Conservation (phyloP, 2,329 filamentous ascomycete species). For the Drechslerella coelobrocha region DNA sequence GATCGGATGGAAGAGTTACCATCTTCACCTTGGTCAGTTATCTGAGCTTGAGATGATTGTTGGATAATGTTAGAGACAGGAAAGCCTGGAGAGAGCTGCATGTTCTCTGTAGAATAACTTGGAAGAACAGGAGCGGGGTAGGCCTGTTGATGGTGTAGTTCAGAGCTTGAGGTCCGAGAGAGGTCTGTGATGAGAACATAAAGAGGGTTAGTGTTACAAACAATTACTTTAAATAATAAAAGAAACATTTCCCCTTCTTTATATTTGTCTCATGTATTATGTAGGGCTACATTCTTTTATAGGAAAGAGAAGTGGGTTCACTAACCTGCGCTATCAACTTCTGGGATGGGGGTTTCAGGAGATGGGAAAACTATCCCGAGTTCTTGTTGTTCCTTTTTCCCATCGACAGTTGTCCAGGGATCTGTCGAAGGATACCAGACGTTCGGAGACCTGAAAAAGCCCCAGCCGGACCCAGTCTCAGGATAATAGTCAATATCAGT, state of each 20-base stretch:
- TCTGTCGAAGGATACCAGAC: constrained; percentile 49
- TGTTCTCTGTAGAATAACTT: constrained; percentile 48
- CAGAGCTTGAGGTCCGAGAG: constrained; percentile 22
- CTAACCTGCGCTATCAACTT: constrained; percentile 34
- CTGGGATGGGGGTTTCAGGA: constrained; percentile 43
- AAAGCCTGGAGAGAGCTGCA: constrained; percentile 46
- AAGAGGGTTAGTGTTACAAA: constrained; percentile 29
- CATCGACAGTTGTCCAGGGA: constrained; percentile 33
- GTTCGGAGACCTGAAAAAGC: constrained; percentile 48
- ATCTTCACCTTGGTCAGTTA: constrained; percentile 41
- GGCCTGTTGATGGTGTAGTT: constrained; percentile 29
- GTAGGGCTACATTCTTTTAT: constrained; percentile 8
- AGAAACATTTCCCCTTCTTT: constrained; percentile 7
- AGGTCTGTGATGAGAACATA: constrained; percentile 30
- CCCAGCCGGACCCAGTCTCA: constrained; percentile 45
- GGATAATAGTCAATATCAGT: constrained; percentile 49
- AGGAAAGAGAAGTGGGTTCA: constrained; percentile 10
- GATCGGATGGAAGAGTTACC: constrained; percentile 46
- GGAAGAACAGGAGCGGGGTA: constrained; percentile 50
- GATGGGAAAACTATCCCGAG: constrained; percentile 45
- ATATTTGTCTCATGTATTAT: constrained; percentile 1
- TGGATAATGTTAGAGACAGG: constrained; percentile 48
- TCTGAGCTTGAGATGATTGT: constrained; percentile 26
- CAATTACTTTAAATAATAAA: constrained; percentile 1
- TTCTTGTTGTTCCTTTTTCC: constrained; percentile 43